A percentile compares a stretch with the other conserved stretches of the same genome.
Evolutionary conservation across 805 yeast genomes (phyloP).

Genomic region (Sungouiella blattae): DNA sequence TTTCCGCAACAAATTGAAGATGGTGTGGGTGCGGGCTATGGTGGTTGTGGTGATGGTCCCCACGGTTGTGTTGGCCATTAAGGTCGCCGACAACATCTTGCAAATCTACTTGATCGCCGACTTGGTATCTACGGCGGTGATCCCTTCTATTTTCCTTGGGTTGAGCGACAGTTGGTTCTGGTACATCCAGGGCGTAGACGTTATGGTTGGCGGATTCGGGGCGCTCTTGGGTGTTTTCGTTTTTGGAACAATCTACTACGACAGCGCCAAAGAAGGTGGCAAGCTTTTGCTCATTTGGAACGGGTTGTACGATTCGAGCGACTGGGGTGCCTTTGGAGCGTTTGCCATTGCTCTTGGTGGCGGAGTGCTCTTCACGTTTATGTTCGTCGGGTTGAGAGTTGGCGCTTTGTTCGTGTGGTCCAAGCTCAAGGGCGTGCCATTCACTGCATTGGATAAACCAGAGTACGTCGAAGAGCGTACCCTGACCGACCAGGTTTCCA

Average conservation of each 20-base stretch:
- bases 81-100: constrained; percentile 76
- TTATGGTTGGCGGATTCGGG: constrained; percentile 79
- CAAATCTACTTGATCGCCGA: constrained; percentile 91
- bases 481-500: constrained; percentile 1
- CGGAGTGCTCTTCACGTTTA: constrained; percentile 57
- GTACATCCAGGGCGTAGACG: constrained; percentile 75
- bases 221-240: constrained; percentile 77
- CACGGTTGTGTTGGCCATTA: constrained; percentile 75
- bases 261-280: constrained; percentile 72
- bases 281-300: constrained; percentile 68
- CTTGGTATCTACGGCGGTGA: constrained; percentile 78
- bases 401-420: constrained; percentile 26
- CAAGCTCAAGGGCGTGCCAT: constrained; percentile 33
- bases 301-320: constrained; percentile 71
- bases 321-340: constrained; percentile 95
- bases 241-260: constrained; percentile 79
- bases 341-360: constrained; percentile 89
- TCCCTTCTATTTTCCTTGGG: constrained; percentile 82
- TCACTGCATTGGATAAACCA: constrained; percentile 42
- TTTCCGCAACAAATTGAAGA: constrained; percentile 73
- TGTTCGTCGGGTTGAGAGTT: constrained; percentile 50
- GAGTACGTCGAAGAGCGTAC: constrained; percentile 12
- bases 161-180: constrained; percentile 57
- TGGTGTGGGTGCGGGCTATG: constrained; percentile 62
- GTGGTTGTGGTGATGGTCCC: constrained; percentile 84